Evolutionary conservation across 495 filamentous ascomycete species (phyloP), one percentile per base, ranked within the genome.

Genomic region (Rhizodiscina lignyota): DNA sequence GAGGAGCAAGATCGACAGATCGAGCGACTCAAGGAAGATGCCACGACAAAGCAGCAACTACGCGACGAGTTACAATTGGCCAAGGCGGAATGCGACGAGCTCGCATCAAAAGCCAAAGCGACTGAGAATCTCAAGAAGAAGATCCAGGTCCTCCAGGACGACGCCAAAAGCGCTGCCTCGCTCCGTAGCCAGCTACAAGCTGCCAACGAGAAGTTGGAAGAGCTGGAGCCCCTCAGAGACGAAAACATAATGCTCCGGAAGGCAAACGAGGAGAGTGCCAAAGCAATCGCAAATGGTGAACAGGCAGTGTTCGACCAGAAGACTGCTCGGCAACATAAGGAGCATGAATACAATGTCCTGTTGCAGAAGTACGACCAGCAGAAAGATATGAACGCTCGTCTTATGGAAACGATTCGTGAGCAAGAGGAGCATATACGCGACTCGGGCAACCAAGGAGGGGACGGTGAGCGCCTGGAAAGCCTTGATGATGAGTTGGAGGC

Each of bases 81-180:
- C 24, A 77, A 74, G 39, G 72, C 68, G 13, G 75, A 84, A 34
- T 72, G 75, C 24, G 76, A 77, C 36, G 72, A 83, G 39, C 66
- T 87, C 5, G 61, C 68, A n/a, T 78, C 79, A 53, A 83, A 82
- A 50, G 77, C 82, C 18, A 91, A 86, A 49, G 68, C 72, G 22
- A 77, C 73, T 41, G 69, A 77, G 41, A 68, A 69, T 36, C 60
- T 82, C 28, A 72, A 83, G 53, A 77, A 72, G 51, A 79, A 84
- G 49, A 75, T 81, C 37, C 63, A 70, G 36, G 55, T 61, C 8
- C 61, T 80, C 12, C 71, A 73, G 30, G 63, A 76, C 35, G 58
- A 74, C 27, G 48, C 47, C 12, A 52, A 47, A 18, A 38, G 19
- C 19, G 43, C 50, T 18, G 43, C 42, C 8, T 32, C 34, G 2